Conservation (phyloP, 805 yeast genomes). For the Groenewaldozyma salmanticensis region DNA sequence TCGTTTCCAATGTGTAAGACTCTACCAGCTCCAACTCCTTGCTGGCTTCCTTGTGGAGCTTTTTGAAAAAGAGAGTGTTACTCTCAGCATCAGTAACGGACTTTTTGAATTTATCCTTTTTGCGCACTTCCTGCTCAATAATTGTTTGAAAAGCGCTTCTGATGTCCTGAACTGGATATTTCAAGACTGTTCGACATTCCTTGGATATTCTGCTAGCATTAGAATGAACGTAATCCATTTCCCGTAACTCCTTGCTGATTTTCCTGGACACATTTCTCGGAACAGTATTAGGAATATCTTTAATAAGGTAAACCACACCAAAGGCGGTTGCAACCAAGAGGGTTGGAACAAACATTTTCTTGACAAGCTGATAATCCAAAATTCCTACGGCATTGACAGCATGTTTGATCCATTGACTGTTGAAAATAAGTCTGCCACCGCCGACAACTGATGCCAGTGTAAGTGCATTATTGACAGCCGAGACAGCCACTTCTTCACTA, state of each 20-base stretch:
- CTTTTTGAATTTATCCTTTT: slow-evolving; percentile 46
- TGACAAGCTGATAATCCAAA: slow-evolving; percentile 14
- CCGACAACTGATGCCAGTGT: slow-evolving; percentile 24
- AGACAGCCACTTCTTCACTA: slow-evolving; percentile 5
- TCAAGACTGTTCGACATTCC: slow-evolving; percentile 75
- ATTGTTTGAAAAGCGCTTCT: slow-evolving; percentile 55
- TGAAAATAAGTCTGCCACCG: slow-evolving; percentile 18
- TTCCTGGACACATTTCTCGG: slow-evolving; percentile 74
- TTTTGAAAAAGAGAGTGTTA: slow-evolving; percentile 46
- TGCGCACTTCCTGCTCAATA: slow-evolving; percentile 49
- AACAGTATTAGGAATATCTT: slow-evolving; percentile 82
- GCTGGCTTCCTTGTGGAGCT: slow-evolving; percentile 36
- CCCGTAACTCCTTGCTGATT: slow-evolving; percentile 50
- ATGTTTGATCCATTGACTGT: slow-evolving; percentile 15
- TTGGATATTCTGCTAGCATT: slow-evolving; percentile 71
- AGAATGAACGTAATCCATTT: slow-evolving; percentile 64
- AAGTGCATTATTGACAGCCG: slow-evolving; percentile 17
- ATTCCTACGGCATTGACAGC: slow-evolving; percentile 11
- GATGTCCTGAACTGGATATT: slow-evolving; percentile 75
- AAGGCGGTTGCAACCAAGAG: slow-evolving; percentile 41
- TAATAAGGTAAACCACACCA: slow-evolving; percentile 51
- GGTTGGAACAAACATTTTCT: slow-evolving; percentile 45
- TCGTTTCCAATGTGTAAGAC: slow-evolving; percentile 25
- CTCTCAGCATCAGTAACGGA: slow-evolving; percentile 47
- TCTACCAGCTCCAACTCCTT: slow-evolving; percentile 35